phyloP scores from a whole-genome alignment of 2,329 filamentous ascomycete species.

The Fusarium algeriense region DNA sequence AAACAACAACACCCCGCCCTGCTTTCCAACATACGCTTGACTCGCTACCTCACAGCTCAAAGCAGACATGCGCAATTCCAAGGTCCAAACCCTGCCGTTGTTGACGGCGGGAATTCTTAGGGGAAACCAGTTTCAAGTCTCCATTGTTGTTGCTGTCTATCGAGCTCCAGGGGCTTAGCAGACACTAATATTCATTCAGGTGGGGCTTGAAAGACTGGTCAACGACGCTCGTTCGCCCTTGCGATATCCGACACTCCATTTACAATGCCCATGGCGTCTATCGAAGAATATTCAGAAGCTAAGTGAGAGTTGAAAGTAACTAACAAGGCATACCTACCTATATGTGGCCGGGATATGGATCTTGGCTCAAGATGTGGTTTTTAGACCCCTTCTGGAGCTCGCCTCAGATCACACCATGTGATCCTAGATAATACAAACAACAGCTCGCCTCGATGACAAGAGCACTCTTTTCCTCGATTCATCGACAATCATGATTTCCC shows the following conservation, averaged over 20 bases:
- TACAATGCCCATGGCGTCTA: not conserved
- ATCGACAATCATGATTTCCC: not conserved
- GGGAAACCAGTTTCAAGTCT: not conserved
- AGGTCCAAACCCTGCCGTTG: not conserved
- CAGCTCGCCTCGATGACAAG: not conserved
- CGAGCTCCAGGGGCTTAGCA: constrained; percentile 18
- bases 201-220: constrained; percentile 21
- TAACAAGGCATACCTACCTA: not conserved
- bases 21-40: not conserved
- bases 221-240: not conserved
- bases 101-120: not conserved
- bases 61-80: not conserved
- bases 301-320: not conserved
- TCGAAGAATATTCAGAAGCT: not conserved
- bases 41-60: not conserved
- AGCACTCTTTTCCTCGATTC: not conserved
- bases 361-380: not conserved
- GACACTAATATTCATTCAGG: not conserved
- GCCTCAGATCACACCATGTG: not conserved
- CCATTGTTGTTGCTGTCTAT: not conserved
- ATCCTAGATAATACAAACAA: not conserved
- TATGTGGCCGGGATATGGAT: not conserved
- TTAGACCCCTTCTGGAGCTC: constrained; percentile 3
- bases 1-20: not conserved
- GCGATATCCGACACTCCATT: not conserved